phyloP scores from a whole-genome alignment of 2,329 filamentous ascomycete genomes.

The Alternaria sp. region DNA sequence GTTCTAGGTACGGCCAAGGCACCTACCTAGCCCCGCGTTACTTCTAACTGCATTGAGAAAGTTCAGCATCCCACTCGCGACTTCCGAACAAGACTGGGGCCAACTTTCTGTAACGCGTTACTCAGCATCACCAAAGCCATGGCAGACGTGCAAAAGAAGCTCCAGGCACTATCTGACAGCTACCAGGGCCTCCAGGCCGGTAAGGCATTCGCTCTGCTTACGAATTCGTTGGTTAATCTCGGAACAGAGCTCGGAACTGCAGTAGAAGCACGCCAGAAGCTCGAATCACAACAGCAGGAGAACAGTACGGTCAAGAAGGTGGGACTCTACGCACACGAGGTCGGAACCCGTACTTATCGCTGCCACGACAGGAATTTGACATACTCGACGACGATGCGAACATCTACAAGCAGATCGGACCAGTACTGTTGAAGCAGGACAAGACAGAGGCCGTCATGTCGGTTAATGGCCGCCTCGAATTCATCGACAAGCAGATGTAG shows the following conservation, averaged over 20 bases:
- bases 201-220: slow-evolving; percentile 46
- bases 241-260: slow-evolving; percentile 76
- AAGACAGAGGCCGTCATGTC: slow-evolving; percentile 88
- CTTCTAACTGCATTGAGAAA: slow-evolving; percentile 36
- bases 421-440: slow-evolving; percentile 93
- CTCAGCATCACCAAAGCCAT: slow-evolving; percentile 43
- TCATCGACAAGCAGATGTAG: slow-evolving; percentile 93
- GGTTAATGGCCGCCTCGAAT: slow-evolving; percentile 88
- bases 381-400: slow-evolving; percentile 80
- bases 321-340: slow-evolving; percentile 12
- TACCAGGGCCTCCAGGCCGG: slow-evolving; percentile 88
- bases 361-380: slow-evolving; percentile 74
- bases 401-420: slow-evolving; percentile 96
- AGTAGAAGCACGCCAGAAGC: slow-evolving; percentile 83
- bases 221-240: slow-evolving; percentile 22
- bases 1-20: slow-evolving; percentile 23
- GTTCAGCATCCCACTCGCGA: slow-evolving; percentile 34
- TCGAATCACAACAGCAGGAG: slow-evolving; percentile 94
- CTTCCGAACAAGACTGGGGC: slow-evolving; percentile 17
- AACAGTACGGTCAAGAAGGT: slow-evolving; percentile 88
- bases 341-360: slow-evolving; percentile 7
- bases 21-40: slow-evolving; percentile 25
- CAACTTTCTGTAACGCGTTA: slow-evolving; percentile 32
- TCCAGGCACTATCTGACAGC: slow-evolving; percentile 86
- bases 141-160: slow-evolving; percentile 72